A percentile compares a stretch with the other conserved stretches of the same genome.
Evolutionary conservation across 2,329 filamentous ascomycete genomes (phyloP).

Genomic region (Stachybotrys echinatus): DNA sequence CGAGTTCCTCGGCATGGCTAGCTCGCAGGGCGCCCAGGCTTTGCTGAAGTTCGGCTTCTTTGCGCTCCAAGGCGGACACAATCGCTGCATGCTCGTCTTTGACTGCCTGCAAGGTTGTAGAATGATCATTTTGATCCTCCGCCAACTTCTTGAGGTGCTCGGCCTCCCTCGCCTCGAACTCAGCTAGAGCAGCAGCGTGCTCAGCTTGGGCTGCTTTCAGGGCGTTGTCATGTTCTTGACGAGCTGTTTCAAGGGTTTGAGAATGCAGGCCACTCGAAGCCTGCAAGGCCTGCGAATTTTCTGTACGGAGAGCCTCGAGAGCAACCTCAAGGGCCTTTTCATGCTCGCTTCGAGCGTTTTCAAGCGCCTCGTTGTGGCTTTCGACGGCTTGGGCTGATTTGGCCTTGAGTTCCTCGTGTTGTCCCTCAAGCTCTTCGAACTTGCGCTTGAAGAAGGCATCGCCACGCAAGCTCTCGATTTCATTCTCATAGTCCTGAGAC

Average conservation of each 20-base stretch:
- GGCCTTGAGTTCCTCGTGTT: conserved; percentile 46
- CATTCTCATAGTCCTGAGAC: conserved; percentile 57
- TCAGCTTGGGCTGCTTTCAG: conserved; percentile 38
- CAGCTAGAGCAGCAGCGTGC: conserved; percentile 36
- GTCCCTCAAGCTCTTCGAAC: conserved; percentile 53
- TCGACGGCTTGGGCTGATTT: conserved; percentile 29
- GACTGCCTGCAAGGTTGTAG: conserved; percentile 41
- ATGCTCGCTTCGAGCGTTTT: conserved; percentile 50
- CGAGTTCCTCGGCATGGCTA: conserved; percentile 54
- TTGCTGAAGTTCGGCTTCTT: conserved; percentile 48
- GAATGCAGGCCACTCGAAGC: conserved; percentile 49
- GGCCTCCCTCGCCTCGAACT: conserved; percentile 44
- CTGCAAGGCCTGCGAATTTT: conserved; percentile 41
- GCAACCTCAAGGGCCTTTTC: conserved; percentile 44
- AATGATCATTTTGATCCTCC: conserved; percentile 49
- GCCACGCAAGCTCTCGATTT: conserved; percentile 58
- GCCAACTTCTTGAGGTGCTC: conserved; percentile 51
- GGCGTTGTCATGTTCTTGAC: conserved; percentile 50
- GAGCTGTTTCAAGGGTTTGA: conserved; percentile 48
- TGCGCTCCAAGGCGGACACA: conserved; percentile 43
- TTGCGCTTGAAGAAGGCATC: conserved; percentile 61
- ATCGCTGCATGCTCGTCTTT: conserved; percentile 38
- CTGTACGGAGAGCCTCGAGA: conserved; percentile 34
- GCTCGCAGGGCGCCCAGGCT: conserved; percentile 50
- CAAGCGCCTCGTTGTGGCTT: conserved; percentile 29